Evolutionary conservation across 352 stramenopile genomes (phyloP).

Genomic region (Phytophthora capsici): DNA sequence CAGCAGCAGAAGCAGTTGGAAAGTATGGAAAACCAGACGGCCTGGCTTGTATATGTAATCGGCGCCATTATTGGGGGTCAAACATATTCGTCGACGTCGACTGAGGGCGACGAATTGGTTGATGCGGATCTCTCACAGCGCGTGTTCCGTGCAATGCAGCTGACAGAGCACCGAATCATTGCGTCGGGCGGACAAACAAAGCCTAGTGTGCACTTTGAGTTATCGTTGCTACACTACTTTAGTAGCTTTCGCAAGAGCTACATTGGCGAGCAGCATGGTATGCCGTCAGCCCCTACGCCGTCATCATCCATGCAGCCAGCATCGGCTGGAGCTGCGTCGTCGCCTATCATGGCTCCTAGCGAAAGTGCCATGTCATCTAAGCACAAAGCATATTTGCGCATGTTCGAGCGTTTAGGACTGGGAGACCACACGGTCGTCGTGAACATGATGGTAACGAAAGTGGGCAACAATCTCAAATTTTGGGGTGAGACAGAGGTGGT

Average conservation of each 20-base stretch:
- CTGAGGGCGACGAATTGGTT: conserved; percentile 94
- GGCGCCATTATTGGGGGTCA: conserved; percentile 96
- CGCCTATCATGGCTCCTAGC: conserved; percentile 83
- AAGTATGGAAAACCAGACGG: conserved; percentile 95
- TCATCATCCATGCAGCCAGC: conserved; percentile 54
- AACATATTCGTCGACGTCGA: conserved; percentile 92
- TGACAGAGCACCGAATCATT: conserved; percentile 95
- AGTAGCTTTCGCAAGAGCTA: conserved; percentile 94
- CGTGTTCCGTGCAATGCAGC: conserved; percentile 95
- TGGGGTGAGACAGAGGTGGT: conserved; percentile 97
- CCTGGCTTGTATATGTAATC: conserved; percentile 98
- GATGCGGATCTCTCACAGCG: conserved; percentile 96
- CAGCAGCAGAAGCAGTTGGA: conserved; percentile 67
- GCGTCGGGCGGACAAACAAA: conserved; percentile 81
- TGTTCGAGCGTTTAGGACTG: conserved; percentile 98
- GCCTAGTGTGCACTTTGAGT: conserved; percentile 94
- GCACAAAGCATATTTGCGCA: conserved; percentile 96
- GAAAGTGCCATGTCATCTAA: conserved; percentile 88
- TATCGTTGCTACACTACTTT: conserved; percentile 97
- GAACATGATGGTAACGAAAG: conserved; percentile 99
- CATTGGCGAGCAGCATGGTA: conserved; percentile 91
- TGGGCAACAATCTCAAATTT: conserved; percentile 99
- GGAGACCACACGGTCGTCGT: conserved; percentile 97
- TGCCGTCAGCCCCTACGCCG: conserved; percentile 76
- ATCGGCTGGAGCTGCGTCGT: conserved; percentile 38